Conservation (phyloP, 176 grass and related monocot genomes). For the Phoenix roebelenii region DNA sequence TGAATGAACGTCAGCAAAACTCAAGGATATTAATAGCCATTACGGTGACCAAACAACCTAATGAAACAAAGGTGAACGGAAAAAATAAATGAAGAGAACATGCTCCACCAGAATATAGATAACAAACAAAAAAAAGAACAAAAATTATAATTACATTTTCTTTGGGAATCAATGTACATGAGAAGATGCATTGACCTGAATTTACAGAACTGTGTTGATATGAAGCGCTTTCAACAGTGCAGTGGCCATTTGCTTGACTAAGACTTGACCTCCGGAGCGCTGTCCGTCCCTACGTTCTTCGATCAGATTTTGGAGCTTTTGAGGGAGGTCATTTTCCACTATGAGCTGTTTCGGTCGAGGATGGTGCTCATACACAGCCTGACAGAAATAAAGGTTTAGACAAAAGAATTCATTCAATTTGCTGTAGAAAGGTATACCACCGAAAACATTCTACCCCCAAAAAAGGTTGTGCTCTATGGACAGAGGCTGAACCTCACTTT, state of each 20-base stretch:
- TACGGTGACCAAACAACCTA: too few species aligned
- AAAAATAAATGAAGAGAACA: too few species aligned
- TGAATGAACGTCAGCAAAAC: too few species aligned
- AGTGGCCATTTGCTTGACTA: conserved; percentile 99
- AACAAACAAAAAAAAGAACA: background rate
- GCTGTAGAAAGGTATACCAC: too few species aligned
- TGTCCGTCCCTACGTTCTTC: conserved; percentile 91
- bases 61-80: too few species aligned
- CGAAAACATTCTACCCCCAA: too few species aligned
- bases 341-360: conserved; percentile 96
- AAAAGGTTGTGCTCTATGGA: too few species aligned
- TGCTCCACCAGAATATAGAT: conserved; percentile 5
- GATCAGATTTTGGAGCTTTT: conserved; percentile 94
- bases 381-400: conserved; percentile 9
- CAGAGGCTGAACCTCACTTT: too few species aligned
- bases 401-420: background rate
- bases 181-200: conserved; percentile 19
- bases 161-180: background rate
- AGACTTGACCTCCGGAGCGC: conserved; percentile 71
- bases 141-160: conserved; percentile 20
- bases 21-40: too few species aligned
- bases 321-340: conserved; percentile 94
- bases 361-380: conserved; percentile 99
- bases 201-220: conserved; percentile 98
- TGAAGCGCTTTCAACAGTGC: conserved; percentile 84